Evolutionary conservation across 1,284 basidiomycete genomes (phyloP), one percentile per base, ranked within the genome.

Genomic region (Jaminaea rosea): DNA sequence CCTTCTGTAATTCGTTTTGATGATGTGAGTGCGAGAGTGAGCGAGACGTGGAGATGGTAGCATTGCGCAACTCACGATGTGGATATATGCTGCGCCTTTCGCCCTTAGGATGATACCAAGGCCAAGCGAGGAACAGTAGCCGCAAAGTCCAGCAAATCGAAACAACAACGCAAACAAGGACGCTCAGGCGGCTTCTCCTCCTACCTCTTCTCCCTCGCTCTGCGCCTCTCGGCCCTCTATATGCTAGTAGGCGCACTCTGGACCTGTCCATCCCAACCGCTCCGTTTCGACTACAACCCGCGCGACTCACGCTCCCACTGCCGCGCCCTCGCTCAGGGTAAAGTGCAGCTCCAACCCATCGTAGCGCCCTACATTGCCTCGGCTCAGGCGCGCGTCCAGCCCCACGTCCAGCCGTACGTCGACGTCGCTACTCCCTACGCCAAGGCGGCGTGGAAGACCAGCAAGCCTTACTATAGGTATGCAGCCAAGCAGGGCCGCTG

Each of bases 401-500:
- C 69, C 9, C 71, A 72, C 51, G 57, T 58, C n/a, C 47, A 56
- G n/a, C 65, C 65, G n/a, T 51, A 58, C 34, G 42, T 65, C 47
- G 27, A 55, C 15, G 56, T 58, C 10, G 62, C 57, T 3, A 47
- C 53, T 9, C 64, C 65, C 1, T 62, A 59, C 44, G 53, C 54
- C 24, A 49, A 58, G 11, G 47, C 51, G 8, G 62, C 60, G 3
- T 58, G 56, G 28, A 62, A 59, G 49, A 52, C 57, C 8, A 47
- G 53, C 7, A 49, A 58, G 21, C 69, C 69, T 42, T 48, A 59
- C 55, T 51, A 57, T 31, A 45, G 52, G n/a, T 50, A 59, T 41
- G 55, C 59, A 9, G 36, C 57, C 28, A 60, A 60, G 55, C 56
- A 60, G 15, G 61, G 56, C 1, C 59, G 56, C 34, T 54, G 50